Percentiles rank a stretch among this genome's conserved stretches.
Conservation (phyloP, 2,329 filamentous ascomycete genomes). For the Chaetomium globosum region DNA sequence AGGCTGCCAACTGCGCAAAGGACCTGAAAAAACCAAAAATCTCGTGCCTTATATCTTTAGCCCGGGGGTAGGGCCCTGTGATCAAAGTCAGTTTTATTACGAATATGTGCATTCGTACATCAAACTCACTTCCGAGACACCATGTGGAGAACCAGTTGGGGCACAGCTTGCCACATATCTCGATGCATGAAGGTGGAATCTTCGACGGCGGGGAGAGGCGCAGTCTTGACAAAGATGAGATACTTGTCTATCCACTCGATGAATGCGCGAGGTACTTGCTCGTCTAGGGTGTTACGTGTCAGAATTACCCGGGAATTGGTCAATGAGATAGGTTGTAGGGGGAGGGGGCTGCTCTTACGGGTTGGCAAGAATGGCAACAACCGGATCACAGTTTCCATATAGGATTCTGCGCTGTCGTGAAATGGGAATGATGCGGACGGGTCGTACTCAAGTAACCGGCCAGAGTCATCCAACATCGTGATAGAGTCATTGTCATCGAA, state of each 20-base stretch:
- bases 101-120: conserved; percentile 3
- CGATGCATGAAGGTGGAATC: conserved; percentile 50
- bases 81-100: conserved; percentile 20
- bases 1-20: conserved; percentile 55
- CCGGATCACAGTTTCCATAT: conserved; percentile 38
- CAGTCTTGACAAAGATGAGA: conserved; percentile 46
- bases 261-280: conserved; percentile 50
- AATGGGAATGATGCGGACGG: conserved; percentile 54
- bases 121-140: conserved; percentile 34
- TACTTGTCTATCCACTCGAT: conserved; percentile 56
- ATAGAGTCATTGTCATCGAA: conserved; percentile 34
- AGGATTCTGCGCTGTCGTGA: conserved; percentile 38
- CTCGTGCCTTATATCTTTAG: conserved; percentile 40
- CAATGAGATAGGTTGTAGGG: not conserved
- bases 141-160: conserved; percentile 50
- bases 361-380: conserved; percentile 37
- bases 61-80: conserved; percentile 37
- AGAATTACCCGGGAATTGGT: conserved; percentile 27
- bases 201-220: conserved; percentile 44
- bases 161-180: conserved; percentile 57
- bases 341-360: conserved; percentile 27
- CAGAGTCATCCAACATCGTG: conserved; percentile 33
- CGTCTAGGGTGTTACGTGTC: conserved; percentile 44
- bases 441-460: conserved; percentile 42
- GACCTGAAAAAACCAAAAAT: conserved; percentile 45